Conservation (phyloP, 805 yeast genomes). For the Barnettozyma sucrosica region DNA sequence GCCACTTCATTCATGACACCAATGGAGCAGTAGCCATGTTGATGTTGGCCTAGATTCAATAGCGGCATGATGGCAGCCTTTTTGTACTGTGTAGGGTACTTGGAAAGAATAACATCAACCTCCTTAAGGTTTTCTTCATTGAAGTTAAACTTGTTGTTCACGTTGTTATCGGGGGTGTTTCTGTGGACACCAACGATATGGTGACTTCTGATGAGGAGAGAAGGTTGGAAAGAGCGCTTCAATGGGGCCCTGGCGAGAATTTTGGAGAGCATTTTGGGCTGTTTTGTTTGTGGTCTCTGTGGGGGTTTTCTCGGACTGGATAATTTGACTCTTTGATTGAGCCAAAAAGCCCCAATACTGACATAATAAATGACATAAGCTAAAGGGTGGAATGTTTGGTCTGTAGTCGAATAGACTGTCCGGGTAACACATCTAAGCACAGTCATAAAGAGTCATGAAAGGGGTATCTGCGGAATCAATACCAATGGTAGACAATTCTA, state of each 20-base stretch:
- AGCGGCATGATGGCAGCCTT: constrained; percentile 87
- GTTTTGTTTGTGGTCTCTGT: not conserved
- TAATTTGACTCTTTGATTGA: not conserved
- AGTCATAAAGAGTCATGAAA: no score
- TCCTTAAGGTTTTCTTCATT: constrained; percentile 53
- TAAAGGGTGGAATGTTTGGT: no score
- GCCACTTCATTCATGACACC: constrained; percentile 90
- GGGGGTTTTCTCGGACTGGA: not conserved
- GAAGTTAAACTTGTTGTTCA: constrained; percentile 67
- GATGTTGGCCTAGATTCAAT: constrained; percentile 82
- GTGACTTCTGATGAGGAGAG: constrained; percentile 6
- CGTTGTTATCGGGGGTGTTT: constrained; percentile 63
- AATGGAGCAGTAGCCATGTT: constrained; percentile 78
- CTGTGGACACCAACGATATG: constrained; percentile 52
- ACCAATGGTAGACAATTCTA: no score
- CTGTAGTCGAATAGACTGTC: no score
- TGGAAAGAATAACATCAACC: constrained; percentile 69
- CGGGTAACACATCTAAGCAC: no score
- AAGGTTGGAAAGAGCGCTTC: not conserved
- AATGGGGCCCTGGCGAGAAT: not conserved
- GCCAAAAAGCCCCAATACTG: no score
- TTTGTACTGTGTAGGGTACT: constrained; percentile 82
- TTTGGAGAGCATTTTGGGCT: constrained; percentile 3
- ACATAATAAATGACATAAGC: not conserved
- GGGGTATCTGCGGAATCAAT: no score